These are phyloP conservation scores for Globisporangium acanthophoron DNA, from an alignment of 352 stramenopile genomes.

Conservation along the genomic window DNA sequence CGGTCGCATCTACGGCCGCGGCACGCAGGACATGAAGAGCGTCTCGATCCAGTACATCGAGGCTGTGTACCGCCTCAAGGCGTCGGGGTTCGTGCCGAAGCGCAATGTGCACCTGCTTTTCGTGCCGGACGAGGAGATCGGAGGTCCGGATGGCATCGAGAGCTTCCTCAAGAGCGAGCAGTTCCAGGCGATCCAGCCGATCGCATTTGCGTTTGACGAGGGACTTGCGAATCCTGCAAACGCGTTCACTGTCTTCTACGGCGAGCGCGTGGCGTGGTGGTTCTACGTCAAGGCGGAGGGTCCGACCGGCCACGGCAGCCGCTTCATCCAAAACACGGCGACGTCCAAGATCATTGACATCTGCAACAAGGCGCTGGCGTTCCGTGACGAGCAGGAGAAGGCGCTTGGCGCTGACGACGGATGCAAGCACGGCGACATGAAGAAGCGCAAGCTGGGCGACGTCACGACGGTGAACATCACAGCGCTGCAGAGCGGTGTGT, in stretches of 20 bases:
- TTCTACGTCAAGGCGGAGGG: conserved; percentile 81
- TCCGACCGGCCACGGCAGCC: conserved; percentile 83
- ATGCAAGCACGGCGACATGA: conserved; percentile 92
- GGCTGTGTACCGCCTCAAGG: conserved; percentile 71
- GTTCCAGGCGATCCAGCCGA: conserved; percentile 73
- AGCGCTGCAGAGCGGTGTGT: conserved; percentile 84
- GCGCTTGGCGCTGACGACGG: conserved; percentile 57
- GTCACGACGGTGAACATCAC: conserved; percentile 95
- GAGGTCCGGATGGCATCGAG: conserved; percentile 91
- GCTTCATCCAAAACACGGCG: conserved; percentile 95
- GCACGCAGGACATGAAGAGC: conserved; percentile 95
- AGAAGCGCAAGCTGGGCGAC: conserved; percentile 89
- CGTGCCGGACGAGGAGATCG: conserved; percentile 93
- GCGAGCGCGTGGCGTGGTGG: conserved; percentile 92
- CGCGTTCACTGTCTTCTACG: conserved; percentile 95
- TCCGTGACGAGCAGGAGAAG: conserved; percentile 87
- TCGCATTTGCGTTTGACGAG: conserved; percentile 95
- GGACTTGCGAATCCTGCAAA: conserved; percentile 89
- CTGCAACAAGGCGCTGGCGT: conserved; percentile 83
- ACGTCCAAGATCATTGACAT: conserved; percentile 92
- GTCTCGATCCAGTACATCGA: conserved; percentile 96
- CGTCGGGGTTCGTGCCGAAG: conserved; percentile 64
- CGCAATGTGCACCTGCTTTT: conserved; percentile 92
- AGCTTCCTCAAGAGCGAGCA: conserved; percentile 65
- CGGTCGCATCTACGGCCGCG: conserved; percentile 16